Conservation (phyloP, 2,329 filamentous ascomycete species). For the Fusarium chlamydosporum region DNA sequence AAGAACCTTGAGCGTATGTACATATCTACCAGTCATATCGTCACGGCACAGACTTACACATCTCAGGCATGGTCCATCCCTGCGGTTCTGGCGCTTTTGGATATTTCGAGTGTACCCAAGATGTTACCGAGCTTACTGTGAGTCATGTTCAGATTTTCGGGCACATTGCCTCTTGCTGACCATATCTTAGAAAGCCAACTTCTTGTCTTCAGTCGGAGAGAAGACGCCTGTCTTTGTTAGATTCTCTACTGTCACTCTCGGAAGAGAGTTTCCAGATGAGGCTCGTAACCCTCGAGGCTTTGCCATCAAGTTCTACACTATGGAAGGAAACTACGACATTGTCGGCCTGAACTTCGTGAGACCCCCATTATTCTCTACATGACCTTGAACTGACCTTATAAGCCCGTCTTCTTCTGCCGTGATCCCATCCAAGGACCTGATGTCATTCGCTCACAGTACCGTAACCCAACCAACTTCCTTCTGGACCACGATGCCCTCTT, state of each 20-base stretch:
- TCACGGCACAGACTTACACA: background rate
- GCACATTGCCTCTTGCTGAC: background rate
- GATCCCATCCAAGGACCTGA: slow-evolving; percentile 21
- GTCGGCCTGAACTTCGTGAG: slow-evolving; percentile 13
- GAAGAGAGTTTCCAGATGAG: slow-evolving; percentile 7
- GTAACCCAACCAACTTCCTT: slow-evolving; percentile 19
- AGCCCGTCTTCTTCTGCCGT: slow-evolving; percentile 23
- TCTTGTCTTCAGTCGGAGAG: background rate
- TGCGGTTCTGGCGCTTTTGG: slow-evolving; percentile 19
- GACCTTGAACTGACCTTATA: background rate
- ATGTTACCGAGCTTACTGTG: slow-evolving; percentile 15
- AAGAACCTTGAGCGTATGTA: slow-evolving; percentile 14
- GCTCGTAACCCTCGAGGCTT: slow-evolving; percentile 17
- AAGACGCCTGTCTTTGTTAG: slow-evolving; percentile 17
- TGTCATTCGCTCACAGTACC: slow-evolving; percentile 16
- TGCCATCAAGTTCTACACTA: slow-evolving; percentile 17
- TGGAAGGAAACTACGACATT: slow-evolving; percentile 6
- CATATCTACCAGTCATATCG: background rate
- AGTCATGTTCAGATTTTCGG: background rate
- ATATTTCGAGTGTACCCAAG: slow-evolving; percentile 16
- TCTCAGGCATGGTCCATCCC: slow-evolving; percentile 2
- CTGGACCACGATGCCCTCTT: slow-evolving; percentile 20
- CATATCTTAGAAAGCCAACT: slow-evolving; percentile 4
- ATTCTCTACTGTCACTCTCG: slow-evolving; percentile 17
- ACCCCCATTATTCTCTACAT: background rate